Conservation (phyloP, 331 rosid genomes). For the Arachis monticola region DNA sequence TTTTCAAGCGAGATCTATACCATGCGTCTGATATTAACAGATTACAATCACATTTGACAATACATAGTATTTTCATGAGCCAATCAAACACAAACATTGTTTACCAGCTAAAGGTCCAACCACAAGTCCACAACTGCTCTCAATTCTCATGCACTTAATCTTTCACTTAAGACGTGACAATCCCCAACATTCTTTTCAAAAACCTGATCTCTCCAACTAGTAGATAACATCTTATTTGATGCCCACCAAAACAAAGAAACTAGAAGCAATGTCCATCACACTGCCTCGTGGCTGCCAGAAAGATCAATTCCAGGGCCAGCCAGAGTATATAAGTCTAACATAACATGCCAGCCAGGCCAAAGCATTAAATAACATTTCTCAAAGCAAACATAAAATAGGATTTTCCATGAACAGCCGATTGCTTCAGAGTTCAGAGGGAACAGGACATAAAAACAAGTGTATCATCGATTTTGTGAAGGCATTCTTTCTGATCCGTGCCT, state of each 20-base stretch:
- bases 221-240: constrained; percentile 58
- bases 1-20: background rate
- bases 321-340: constrained; percentile 52
- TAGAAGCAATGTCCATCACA: constrained; percentile 71
- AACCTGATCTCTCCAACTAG: constrained; percentile 45
- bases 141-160: constrained; percentile 33
- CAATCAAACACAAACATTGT: constrained; percentile 25
- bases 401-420: constrained; percentile 54
- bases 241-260: constrained; percentile 63
- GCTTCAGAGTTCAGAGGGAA: constrained; percentile 36
- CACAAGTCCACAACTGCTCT: constrained; percentile 4
- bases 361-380: constrained; percentile 69
- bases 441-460: constrained; percentile 38
- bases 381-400: constrained; percentile 72
- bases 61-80: constrained; percentile 29
- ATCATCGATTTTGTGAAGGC: no score
- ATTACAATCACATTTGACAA: constrained; percentile 18
- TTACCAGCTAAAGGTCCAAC: constrained; percentile 38
- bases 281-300: constrained; percentile 62
- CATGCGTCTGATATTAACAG: background rate
- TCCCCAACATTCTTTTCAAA: constrained; percentile 32
- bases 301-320: constrained; percentile 56
- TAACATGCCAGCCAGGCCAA: constrained; percentile 1
- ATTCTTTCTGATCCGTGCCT: no score
- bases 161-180: constrained; percentile 21